phyloP scores from a whole-genome alignment of 768 basidiomycete species.

The Kwoniella heveanensis region DNA sequence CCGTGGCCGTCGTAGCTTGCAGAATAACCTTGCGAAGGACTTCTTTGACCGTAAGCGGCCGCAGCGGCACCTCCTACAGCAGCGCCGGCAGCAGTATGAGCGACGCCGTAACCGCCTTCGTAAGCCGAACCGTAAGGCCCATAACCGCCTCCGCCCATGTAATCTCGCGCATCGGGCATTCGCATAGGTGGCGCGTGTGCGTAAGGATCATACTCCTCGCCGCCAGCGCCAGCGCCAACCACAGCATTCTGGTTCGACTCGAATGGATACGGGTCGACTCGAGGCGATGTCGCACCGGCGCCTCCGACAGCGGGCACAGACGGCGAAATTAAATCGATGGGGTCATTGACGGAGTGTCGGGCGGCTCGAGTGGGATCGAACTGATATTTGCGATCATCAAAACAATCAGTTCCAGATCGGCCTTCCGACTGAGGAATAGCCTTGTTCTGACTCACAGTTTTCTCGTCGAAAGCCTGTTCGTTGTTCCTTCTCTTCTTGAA shows the following conservation, averaged over 20 bases:
- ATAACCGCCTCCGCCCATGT: conserved; percentile 29
- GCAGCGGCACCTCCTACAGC: conserved; percentile 30
- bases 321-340: conserved; percentile 46
- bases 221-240: conserved; percentile 1
- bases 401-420: too few relatives aligned
- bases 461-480: conserved; percentile 51
- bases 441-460: conserved; percentile 37
- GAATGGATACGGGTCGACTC: conserved; percentile 50
- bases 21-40: conserved; percentile 6
- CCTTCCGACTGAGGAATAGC: neutral
- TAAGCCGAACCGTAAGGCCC: conserved; percentile 31
- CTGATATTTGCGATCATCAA: conserved; percentile 9
- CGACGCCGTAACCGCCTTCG: conserved; percentile 45
- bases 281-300: conserved; percentile 20
- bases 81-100: conserved; percentile 25
- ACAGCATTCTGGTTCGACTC: conserved; percentile 7
- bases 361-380: conserved; percentile 45
- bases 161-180: conserved; percentile 46
- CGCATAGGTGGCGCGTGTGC: conserved; percentile 37
- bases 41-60: conserved; percentile 23
- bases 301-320: conserved; percentile 38
- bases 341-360: conserved; percentile 46
- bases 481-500: conserved; percentile 29
- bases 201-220: conserved; percentile 36
- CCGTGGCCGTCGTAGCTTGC: conserved; percentile 8